A percentile compares a stretch with the other conserved stretches of the same genome.
Conservation (phyloP, 2,329 filamentous ascomycete species). For the Sclerotinia nivalis region DNA sequence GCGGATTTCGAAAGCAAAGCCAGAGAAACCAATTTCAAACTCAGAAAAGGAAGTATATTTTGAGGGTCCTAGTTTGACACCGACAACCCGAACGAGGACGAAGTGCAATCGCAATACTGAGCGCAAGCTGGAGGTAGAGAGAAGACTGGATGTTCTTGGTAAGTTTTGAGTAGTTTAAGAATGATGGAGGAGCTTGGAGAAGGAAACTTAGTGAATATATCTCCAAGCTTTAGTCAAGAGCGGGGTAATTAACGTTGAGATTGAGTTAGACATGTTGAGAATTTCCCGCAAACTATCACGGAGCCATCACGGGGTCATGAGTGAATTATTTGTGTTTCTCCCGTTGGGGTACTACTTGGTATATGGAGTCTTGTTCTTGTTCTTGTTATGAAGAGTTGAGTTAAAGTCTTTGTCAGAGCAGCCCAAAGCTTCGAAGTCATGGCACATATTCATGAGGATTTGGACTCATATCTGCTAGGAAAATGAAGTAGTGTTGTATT, state of each 20-base stretch:
- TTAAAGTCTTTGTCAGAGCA: neutral
- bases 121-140: neutral
- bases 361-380: too few species aligned
- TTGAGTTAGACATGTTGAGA: neutral
- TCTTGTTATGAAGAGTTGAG: neutral
- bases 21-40: too few species aligned
- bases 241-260: neutral
- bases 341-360: neutral
- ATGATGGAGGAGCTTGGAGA: neutral
- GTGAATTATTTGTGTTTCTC: neutral
- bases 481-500: neutral
- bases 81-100: neutral
- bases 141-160: neutral
- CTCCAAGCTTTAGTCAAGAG: neutral
- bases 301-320: neutral
- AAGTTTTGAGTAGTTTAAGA: neutral
- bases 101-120: neutral
- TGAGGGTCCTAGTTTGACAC: neutral
- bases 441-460: neutral
- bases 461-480: neutral
- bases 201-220: neutral
- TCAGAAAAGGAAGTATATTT: neutral
- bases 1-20: neutral
- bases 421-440: neutral
- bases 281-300: neutral